Percentiles rank a stretch among this genome's conserved stretches.
Conservation (phyloP, 352 stramenopile species). For the Pseudoperonospora humuli region DNA sequence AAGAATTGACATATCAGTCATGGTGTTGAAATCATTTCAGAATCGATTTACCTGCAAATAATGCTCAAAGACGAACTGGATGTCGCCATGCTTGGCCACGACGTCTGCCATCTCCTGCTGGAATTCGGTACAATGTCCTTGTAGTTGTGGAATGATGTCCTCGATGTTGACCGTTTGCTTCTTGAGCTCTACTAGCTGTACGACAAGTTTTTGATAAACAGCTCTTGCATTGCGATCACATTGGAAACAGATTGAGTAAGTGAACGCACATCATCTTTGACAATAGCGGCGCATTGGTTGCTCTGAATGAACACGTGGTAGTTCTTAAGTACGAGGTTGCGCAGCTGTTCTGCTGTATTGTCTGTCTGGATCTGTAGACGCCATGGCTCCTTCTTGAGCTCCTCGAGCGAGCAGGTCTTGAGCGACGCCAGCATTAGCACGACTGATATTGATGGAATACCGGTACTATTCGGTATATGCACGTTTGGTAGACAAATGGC, state of each 20-base stretch:
- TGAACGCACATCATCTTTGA: conserved; percentile 60
- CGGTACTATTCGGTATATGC: not conserved
- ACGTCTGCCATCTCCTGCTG: conserved; percentile 46
- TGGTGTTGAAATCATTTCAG: not conserved
- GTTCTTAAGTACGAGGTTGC: conserved; percentile 79
- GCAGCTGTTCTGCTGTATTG: conserved; percentile 64
- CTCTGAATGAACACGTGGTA: conserved; percentile 90
- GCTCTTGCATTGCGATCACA: conserved; percentile 6
- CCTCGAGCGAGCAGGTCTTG: conserved; percentile 57
- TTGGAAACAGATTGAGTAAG: not conserved
- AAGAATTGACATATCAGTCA: conserved; percentile 3
- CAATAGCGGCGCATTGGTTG: conserved; percentile 76
- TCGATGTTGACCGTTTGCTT: conserved; percentile 50
- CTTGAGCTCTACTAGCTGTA: conserved; percentile 58
- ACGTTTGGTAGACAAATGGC: no score
- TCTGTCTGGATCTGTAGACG: conserved; percentile 77
- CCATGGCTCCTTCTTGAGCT: conserved; percentile 82
- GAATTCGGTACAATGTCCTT: conserved; percentile 41
- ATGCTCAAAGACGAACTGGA: conserved; percentile 88
- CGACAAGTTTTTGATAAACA: not conserved
- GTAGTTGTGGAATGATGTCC: conserved; percentile 42
- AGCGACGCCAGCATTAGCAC: conserved; percentile 24
- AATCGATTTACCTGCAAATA: conserved; percentile 55
- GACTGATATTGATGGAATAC: not conserved
- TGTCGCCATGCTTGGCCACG: conserved; percentile 68